Conservation (phyloP, 1,139 yeast genomes). For the Zygoascus sp. region DNA sequence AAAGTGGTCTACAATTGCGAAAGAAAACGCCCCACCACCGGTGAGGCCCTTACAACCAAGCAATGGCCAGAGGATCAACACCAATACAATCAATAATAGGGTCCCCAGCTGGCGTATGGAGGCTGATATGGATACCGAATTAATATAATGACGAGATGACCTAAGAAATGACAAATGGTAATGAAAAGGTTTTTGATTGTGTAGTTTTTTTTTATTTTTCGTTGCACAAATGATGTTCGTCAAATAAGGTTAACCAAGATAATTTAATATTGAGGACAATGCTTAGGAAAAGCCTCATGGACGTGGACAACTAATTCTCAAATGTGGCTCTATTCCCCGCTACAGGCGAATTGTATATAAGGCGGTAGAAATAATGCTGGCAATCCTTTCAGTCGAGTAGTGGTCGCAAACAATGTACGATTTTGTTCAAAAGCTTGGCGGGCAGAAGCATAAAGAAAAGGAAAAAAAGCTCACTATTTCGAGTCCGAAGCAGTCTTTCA, state of each 20-base stretch:
- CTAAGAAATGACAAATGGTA: background rate
- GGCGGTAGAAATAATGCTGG: background rate
- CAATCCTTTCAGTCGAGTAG: background rate
- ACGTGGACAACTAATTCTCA: too few relatives aligned
- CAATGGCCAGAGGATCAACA: too few relatives aligned
- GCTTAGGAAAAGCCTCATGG: too few relatives aligned
- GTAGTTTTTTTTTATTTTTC: too few relatives aligned
- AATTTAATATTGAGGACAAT: background rate
- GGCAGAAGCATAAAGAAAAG: background rate
- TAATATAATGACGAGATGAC: background rate
- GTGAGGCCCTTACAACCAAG: background rate
- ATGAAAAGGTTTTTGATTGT: background rate
- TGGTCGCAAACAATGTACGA: background rate
- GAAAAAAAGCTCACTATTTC: background rate
- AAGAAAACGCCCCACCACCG: background rate
- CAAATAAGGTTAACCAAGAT: background rate
- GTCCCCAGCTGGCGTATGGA: conserved; percentile 5
- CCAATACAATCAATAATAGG: too few relatives aligned
- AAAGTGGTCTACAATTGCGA: background rate
- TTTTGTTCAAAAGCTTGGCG: background rate
- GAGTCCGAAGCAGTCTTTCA: background rate
- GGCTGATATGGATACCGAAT: conserved; percentile 8
- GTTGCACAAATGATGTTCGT: background rate
- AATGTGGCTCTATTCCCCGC: background rate
- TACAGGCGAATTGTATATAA: background rate